Evolutionary conservation across 768 basidiomycete genomes (phyloP), one percentile per base, ranked within the genome.

Genomic region (Tylopilus sp.): DNA sequence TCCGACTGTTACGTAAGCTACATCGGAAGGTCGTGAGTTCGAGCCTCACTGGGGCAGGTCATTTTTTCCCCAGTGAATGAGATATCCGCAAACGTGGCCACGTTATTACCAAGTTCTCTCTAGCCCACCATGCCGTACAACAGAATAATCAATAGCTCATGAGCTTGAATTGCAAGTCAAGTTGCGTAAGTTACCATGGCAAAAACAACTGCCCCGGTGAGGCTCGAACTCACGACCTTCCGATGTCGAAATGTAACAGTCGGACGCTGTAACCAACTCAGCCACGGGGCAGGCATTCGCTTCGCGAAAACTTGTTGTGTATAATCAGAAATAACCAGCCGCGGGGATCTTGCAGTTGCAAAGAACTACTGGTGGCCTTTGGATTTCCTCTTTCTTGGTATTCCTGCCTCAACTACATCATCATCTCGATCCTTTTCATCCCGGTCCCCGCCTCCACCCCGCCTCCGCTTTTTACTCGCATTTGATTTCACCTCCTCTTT

Each of bases 401-500:
- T 85, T 2, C 93, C 95, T 41, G 90, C 93, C 71, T 98, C 89
- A 9, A 92, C 83, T 19, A 85, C 77, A 72, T 98, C 96, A 64
- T 99, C 96, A 59, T 98, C 96, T 55, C 93, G 76, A 72, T 97
- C 95, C 65, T 80, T 79, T 48, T 92, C 87, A 63, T 93, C 94
- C 53, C 74, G 76, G 19, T 77, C 78, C 12, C 78, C 68, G 4
- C 73, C 73, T n/a, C 69, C 70, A 14, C 75, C 74, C 50, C 78
- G 74, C 61, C 74, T 76, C 54, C 81, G 70, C 65, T 78, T 83
- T 55, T 75, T 78, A 12, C 74, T 72, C 16, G 79, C 76, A 19
- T 76, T 79, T 30, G 78, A 78, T 42, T 70, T 70, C 16, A 76
- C 82, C 49, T 86, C 80, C 50, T 95, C 93, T 69, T 87, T 88